phyloP scores from a whole-genome alignment of 768 basidiomycete genomes.

The Amyloporia xantha region DNA sequence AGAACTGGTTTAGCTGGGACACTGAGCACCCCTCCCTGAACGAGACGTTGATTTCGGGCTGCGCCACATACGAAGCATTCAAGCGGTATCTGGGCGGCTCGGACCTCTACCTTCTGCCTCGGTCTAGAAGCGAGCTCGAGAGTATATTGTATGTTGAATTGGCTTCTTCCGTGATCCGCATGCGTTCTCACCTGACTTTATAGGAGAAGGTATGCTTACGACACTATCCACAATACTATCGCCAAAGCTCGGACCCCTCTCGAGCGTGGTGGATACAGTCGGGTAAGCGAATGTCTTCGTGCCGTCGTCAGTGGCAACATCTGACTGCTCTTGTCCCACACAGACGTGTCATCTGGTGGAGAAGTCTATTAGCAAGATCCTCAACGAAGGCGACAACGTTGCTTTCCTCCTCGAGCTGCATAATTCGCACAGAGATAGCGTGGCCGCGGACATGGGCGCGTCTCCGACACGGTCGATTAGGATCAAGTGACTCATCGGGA shows the following conservation, averaged over 20 bases:
- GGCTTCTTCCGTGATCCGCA: constrained; percentile 5
- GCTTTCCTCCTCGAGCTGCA: constrained; percentile 63
- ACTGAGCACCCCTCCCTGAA: constrained; percentile 61
- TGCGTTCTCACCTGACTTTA: not conserved
- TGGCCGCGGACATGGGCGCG: constrained; percentile 30
- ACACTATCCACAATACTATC: constrained; percentile 77
- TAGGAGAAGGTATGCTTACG: constrained; percentile 71
- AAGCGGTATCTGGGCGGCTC: constrained; percentile 65
- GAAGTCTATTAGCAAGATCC: constrained; percentile 61
- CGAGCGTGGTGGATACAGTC: constrained; percentile 49
- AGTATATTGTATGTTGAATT: constrained; percentile 52
- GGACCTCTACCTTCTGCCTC: constrained; percentile 66
- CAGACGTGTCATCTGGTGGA: constrained; percentile 69
- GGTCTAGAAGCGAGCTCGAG: constrained; percentile 59
- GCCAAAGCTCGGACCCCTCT: constrained; percentile 59
- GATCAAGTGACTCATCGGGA: constrained; percentile 29
- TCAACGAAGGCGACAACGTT: constrained; percentile 64
- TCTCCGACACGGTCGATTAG: constrained; percentile 32
- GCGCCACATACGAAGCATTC: constrained; percentile 77
- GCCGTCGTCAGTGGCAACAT: not conserved
- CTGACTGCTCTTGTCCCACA: not conserved
- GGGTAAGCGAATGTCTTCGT: constrained; percentile 30
- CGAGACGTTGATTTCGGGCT: constrained; percentile 69
- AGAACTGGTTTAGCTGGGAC: constrained; percentile 67
- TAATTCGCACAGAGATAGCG: constrained; percentile 17